Conservation (phyloP, 768 basidiomycete genomes). For the Lentinula aciculospora region DNA sequence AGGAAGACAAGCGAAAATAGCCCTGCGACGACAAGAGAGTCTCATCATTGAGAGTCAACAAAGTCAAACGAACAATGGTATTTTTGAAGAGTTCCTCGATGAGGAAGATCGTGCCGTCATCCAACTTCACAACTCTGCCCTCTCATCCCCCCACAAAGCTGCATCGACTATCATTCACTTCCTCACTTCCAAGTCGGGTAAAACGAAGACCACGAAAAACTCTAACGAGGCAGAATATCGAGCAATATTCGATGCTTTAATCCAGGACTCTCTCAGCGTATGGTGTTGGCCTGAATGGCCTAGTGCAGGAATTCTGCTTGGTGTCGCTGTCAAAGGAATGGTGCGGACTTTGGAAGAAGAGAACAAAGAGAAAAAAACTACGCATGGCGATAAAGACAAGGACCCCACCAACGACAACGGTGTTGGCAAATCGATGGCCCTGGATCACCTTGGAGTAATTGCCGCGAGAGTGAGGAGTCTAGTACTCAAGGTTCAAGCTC, state of each 20-base stretch:
- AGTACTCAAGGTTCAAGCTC: conserved; percentile 38
- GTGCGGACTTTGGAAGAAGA: conserved; percentile 32
- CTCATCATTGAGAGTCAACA: conserved; percentile 35
- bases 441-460: conserved; percentile 93
- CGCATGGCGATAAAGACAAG: conserved; percentile 76
- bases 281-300: conserved; percentile 98
- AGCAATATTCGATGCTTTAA: conserved; percentile 84
- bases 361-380: background rate
- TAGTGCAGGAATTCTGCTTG: conserved; percentile 76
- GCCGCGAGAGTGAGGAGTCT: conserved; percentile 74
- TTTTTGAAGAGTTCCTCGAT: conserved; percentile 42
- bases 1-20: conserved; percentile 53
- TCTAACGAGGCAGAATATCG: conserved; percentile 94
- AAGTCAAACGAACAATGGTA: conserved; percentile 9
- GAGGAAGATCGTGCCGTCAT: conserved; percentile 73
- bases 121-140: conserved; percentile 58
- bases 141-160: conserved; percentile 80
- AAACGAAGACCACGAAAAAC: conserved; percentile 82
- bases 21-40: conserved; percentile 60
- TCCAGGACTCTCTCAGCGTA: conserved; percentile 82
- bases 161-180: conserved; percentile 81
- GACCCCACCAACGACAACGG: conserved; percentile 65
- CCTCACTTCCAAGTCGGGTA: conserved; percentile 77
- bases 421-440: conserved; percentile 81
- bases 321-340: conserved; percentile 82